These are phyloP conservation scores for Saraca asoca DNA, from an alignment of 331 rosid species.

Conservation along the genomic window DNA sequence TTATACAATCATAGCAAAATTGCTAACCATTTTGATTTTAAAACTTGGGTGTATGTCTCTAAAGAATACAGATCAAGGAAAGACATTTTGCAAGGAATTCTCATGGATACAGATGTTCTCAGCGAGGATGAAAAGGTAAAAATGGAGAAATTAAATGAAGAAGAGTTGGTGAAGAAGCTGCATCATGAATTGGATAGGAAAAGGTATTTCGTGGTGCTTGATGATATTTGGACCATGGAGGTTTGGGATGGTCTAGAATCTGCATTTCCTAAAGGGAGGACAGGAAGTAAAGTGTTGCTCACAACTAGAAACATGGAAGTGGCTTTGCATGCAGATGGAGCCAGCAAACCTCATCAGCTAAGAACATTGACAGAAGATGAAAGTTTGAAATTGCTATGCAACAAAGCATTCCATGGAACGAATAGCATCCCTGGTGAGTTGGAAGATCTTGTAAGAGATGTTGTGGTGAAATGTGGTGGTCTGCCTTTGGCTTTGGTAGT, in stretches of 20 bases:
- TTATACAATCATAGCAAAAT: slow-evolving; percentile 38
- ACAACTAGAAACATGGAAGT: slow-evolving; percentile 49
- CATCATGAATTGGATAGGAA: slow-evolving; percentile 39
- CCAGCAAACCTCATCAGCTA: slow-evolving; percentile 38
- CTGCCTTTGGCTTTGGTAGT: slow-evolving; percentile 56
- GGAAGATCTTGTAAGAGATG: slow-evolving; percentile 43
- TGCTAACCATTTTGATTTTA: slow-evolving; percentile 39
- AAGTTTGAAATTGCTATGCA: slow-evolving; percentile 43
- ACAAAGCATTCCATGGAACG: slow-evolving; percentile 41
- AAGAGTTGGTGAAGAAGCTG: slow-evolving; percentile 40
- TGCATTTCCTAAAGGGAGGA: slow-evolving; percentile 47
- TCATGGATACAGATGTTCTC: slow-evolving; percentile 37
- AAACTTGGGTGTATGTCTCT: slow-evolving; percentile 50
- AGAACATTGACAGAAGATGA: slow-evolving; percentile 41
- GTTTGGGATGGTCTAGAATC: slow-evolving; percentile 48
- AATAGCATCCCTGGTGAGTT: slow-evolving; percentile 35
- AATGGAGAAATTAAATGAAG: slow-evolving; percentile 30
- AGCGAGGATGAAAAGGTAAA: slow-evolving; percentile 14
- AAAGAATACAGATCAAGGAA: slow-evolving; percentile 39
- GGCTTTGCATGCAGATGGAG: slow-evolving; percentile 46
- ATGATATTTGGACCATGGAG: slow-evolving; percentile 51
- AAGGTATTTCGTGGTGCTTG: slow-evolving; percentile 46
- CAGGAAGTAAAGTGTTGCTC: slow-evolving; percentile 48
- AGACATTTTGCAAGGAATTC: slow-evolving; percentile 42
- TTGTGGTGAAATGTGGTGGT: slow-evolving; percentile 49